Evolutionary conservation across 331 rosid genomes (phyloP).

Genomic region (Prunus yedoensis): DNA sequence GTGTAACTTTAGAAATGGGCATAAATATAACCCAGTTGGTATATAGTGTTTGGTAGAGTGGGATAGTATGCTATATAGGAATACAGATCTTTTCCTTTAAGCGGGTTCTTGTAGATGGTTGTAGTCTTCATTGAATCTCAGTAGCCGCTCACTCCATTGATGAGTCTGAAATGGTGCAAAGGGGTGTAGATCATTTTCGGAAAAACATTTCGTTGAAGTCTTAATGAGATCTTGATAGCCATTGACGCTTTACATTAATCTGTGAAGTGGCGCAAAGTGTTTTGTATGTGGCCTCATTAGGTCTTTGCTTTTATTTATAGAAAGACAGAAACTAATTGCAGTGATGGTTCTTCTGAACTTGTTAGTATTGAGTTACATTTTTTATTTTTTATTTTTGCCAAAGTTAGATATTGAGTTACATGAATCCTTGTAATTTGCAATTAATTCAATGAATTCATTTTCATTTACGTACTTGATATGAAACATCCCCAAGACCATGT

Average conservation of each 20-base stretch:
- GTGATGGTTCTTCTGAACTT: not conserved
- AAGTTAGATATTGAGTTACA: not conserved
- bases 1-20: not conserved
- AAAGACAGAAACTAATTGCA: not conserved
- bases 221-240: not conserved
- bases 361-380: not conserved
- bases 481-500: no score
- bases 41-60: not conserved
- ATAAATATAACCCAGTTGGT: not conserved
- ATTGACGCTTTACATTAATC: not conserved
- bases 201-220: no score
- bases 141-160: not conserved
- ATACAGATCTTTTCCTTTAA: not conserved
- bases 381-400: no score
- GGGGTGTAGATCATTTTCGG: no score
- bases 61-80: not conserved
- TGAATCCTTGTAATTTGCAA: not conserved
- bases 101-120: not conserved
- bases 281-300: not conserved
- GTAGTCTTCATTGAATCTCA: not conserved
- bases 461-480: no score
- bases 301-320: not conserved
- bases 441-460: not conserved
- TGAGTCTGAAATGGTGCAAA: not conserved
- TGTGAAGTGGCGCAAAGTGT: not conserved